A percentile compares a stretch with the other conserved stretches of the same genome.
These are phyloP conservation scores for Salix viminalis DNA, from an alignment of 345 rosid genomes.

Conservation along the genomic window DNA sequence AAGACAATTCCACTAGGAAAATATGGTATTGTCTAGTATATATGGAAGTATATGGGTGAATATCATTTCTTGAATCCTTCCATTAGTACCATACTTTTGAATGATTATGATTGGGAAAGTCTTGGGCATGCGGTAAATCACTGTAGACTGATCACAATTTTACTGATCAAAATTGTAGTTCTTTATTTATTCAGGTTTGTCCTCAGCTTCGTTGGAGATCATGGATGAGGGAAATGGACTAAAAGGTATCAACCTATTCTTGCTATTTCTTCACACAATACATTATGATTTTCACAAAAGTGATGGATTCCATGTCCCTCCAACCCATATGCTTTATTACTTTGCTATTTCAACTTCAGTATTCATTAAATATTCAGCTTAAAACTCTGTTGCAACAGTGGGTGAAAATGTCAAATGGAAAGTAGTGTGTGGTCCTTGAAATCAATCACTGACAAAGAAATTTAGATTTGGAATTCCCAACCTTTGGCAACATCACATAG, in stretches of 20 bases:
- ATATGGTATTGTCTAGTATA: not conserved
- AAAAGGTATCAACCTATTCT: constrained; percentile 29
- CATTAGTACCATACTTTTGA: not conserved
- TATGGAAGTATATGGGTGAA: not conserved
- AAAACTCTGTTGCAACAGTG: too few species aligned
- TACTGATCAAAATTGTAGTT: too few species aligned
- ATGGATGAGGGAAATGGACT: constrained; percentile 45
- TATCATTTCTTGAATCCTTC: not conserved
- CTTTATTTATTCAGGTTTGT: constrained; percentile 48
- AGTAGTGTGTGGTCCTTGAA: not conserved
- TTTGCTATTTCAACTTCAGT: not conserved
- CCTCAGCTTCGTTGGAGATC: constrained; percentile 83
- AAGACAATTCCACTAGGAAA: not conserved
- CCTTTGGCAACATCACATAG: not conserved
- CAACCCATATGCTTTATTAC: not conserved
- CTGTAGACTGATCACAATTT: too few species aligned
- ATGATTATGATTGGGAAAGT: not conserved
- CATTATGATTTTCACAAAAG: too few species aligned
- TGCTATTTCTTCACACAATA: not conserved
- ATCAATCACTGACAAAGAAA: not conserved
- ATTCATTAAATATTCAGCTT: too few species aligned
- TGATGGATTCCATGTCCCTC: not conserved
- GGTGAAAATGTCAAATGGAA: not conserved
- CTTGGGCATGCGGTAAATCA: not conserved
- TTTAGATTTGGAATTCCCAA: not conserved